Evolutionary conservation across 257 asterid species (phyloP), one percentile per base, ranked within the genome.

Genomic region (Plantago ovata): DNA sequence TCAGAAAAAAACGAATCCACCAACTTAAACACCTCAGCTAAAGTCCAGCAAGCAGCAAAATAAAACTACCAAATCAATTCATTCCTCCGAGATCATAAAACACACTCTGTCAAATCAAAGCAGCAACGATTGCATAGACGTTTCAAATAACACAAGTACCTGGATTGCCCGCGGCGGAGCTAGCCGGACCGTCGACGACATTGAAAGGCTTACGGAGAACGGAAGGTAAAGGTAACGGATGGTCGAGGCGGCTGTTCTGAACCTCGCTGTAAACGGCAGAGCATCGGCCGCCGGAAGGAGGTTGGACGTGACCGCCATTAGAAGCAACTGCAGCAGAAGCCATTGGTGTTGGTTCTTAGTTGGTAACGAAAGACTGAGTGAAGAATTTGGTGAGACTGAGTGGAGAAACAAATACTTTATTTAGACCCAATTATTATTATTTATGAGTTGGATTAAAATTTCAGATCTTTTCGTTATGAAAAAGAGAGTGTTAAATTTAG

Each of bases 81-180:
- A 28, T 15, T 38, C 20, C 57, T 32, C 38, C 33, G 55, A 50
- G 12, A 43, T 47, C 14, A 46, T n/a, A 4, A 56, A 18, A 43
- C 63, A 43, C 63, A 13, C 13, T 13, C 41, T 3, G 1, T 13
- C 10, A 52, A 10, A 14, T 4, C 50, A 44, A 28, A 28, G 36
- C 36, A 28, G 36, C 36, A 28, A 3, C 36, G 36, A 4, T 28
- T 3, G 0, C 54, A 14, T 6, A 40, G n/a, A n/a, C n/a, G n/a
- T n/a, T n/a, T n/a, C n/a, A n/a, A n/a, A n/a, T n/a, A n/a, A n/a
- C n/a, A n/a, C n/a, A 28, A 46, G 1, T 43, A 85, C 94, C 94
- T 76, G 88, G 94, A 60, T 82, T 77, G 41, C 88, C 88, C 38
- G 95, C 91, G 49, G 95, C 84, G 36, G 91, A 80, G 46, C 87